A percentile compares a stretch with the other conserved stretches of the same genome.
Conservation (phyloP, 2,329 filamentous ascomycete species). For the Chaetomium strumarium region DNA sequence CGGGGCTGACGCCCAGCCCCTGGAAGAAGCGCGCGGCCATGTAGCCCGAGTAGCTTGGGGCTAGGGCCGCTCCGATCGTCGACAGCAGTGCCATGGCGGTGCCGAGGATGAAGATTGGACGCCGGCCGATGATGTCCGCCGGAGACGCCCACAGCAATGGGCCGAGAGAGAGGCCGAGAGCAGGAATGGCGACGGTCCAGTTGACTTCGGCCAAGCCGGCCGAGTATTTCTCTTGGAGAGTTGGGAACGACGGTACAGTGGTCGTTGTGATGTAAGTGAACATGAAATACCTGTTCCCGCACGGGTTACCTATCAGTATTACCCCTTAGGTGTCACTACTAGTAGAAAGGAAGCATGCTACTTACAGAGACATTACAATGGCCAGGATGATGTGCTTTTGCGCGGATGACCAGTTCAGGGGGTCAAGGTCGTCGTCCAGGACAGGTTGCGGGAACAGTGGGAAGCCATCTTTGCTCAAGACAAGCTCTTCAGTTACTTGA, state of each 20-base stretch:
- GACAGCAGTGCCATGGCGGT: constrained; percentile 30
- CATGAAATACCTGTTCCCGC: constrained; percentile 42
- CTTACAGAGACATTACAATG: constrained; percentile 45
- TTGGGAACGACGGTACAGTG: constrained; percentile 47
- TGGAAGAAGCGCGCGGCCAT: constrained; percentile 56
- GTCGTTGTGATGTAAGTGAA: constrained; percentile 55
- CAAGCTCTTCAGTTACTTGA: constrained; percentile 13
- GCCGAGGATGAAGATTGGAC: constrained; percentile 42
- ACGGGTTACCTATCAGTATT: too few species aligned
- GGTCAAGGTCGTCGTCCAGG: constrained; percentile 36
- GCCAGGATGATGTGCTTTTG: constrained; percentile 44
- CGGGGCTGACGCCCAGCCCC: constrained; percentile 49
- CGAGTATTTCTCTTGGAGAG: constrained; percentile 41
- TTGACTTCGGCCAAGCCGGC: constrained; percentile 43
- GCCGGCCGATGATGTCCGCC: constrained; percentile 47
- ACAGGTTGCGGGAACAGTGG: constrained; percentile 34
- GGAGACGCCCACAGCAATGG: constrained; percentile 44
- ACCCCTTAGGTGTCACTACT: too few species aligned
- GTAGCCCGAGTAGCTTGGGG: constrained; percentile 40
- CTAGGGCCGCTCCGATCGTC: constrained; percentile 31
- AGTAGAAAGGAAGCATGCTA: too few species aligned
- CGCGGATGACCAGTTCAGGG: constrained; percentile 45
- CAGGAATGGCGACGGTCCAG: constrained; percentile 49
- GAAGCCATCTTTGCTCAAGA: constrained; percentile 21
- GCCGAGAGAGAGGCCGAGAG: constrained; percentile 44